phyloP scores from a whole-genome alignment of 768 basidiomycete species.

The Boletus barrowsii region DNA sequence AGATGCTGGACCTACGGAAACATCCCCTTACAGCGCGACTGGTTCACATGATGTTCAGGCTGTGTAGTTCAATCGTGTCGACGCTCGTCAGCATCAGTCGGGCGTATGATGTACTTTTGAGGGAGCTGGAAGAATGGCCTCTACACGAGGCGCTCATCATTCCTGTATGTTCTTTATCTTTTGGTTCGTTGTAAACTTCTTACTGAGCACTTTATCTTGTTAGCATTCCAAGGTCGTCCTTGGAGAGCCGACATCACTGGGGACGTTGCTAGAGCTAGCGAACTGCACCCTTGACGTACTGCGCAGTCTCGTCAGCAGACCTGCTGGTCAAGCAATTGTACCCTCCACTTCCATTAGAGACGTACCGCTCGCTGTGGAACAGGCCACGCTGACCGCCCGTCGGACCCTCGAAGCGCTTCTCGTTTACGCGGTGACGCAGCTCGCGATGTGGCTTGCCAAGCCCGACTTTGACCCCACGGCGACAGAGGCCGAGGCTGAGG shows the following conservation, averaged over 20 bases:
- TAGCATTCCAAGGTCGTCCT: conserved; percentile 86
- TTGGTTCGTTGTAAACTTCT: neutral
- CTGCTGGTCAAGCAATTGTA: conserved; percentile 53
- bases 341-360: conserved; percentile 30
- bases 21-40: conserved; percentile 71
- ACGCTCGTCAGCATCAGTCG: conserved; percentile 69
- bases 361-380: conserved; percentile 45
- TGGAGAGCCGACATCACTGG: conserved; percentile 79
- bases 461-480: conserved; percentile 56
- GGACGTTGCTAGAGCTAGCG: conserved; percentile 83
- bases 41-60: conserved; percentile 65
- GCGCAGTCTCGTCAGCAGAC: conserved; percentile 60
- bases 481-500: conserved; percentile 45
- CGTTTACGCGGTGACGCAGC: conserved; percentile 71
- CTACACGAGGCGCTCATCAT: conserved; percentile 63
- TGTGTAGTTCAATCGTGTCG: conserved; percentile 67
- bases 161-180: conserved; percentile 50
- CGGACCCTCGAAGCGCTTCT: conserved; percentile 66
- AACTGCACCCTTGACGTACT: conserved; percentile 75
- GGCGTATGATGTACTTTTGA: conserved; percentile 64
- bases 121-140: conserved; percentile 70
- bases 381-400: conserved; percentile 55
- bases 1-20: conserved; percentile 58
- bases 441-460: conserved; percentile 74
- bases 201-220: neutral